phyloP scores from a whole-genome alignment of 202 grass and related monocot genomes.

The Cymbopogon flexuosus region DNA sequence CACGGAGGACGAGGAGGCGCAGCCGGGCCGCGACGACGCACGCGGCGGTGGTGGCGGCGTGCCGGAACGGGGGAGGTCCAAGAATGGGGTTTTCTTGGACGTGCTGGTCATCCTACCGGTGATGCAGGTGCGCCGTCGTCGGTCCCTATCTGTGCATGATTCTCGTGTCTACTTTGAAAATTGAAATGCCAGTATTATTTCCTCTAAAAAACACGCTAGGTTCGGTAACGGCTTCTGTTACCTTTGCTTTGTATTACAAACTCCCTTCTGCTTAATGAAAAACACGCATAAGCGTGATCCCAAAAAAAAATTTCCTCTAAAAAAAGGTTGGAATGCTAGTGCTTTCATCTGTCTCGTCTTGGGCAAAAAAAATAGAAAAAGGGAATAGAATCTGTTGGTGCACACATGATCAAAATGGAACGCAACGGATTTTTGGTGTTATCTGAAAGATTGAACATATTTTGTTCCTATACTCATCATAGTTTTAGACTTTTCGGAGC shows the following conservation, averaged over 20 bases:
- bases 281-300: too few species aligned
- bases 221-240: too few species aligned
- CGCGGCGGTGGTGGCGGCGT: not conserved
- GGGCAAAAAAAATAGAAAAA: not conserved
- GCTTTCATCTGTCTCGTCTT: too few species aligned
- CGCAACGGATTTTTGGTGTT: not conserved
- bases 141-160: not conserved
- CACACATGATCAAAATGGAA: not conserved
- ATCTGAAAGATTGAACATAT: not conserved
- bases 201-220: too few species aligned
- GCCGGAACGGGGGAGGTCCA: not conserved
- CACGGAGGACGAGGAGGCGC: conserved; percentile 10
- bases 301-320: too few species aligned
- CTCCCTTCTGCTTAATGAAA: too few species aligned
- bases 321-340: too few species aligned
- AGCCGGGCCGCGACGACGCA: not conserved
- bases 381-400: not conserved
- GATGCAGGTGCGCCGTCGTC: conserved; percentile 37
- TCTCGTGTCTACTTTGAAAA: not conserved
- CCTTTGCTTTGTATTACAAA: too few species aligned
- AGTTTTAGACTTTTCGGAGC: too few species aligned
- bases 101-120: conserved; percentile 42
- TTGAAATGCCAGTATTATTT: not conserved
- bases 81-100: conserved; percentile 29
- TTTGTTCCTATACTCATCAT: too few species aligned